A percentile compares a stretch with the other conserved stretches of the same genome.
Evolutionary conservation across 208 protist species (phyloP).

Genomic region (Porcisia hertigi): DNA sequence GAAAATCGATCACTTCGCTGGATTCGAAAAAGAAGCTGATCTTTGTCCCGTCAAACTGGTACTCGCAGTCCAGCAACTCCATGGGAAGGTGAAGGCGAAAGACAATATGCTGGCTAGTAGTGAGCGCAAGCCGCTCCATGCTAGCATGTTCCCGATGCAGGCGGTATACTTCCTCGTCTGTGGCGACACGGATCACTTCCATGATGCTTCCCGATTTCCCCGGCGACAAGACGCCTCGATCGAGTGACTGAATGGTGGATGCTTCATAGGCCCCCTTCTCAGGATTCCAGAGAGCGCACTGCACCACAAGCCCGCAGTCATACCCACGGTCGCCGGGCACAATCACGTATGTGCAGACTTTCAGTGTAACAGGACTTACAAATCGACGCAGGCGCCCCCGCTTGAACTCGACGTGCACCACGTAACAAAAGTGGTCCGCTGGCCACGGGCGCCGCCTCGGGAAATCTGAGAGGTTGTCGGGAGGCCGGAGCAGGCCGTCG

Average conservation of each 20-base stretch:
- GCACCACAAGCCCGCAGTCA: constrained; percentile 77
- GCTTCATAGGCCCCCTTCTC: constrained; percentile 16
- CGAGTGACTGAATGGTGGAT: constrained; percentile 22
- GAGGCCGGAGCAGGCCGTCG: too few relatives aligned
- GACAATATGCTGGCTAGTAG: constrained; percentile 64
- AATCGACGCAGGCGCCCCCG: constrained; percentile 63
- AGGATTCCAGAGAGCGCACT: constrained; percentile 52
- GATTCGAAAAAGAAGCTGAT: constrained; percentile 90
- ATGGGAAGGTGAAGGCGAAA: constrained; percentile 53
- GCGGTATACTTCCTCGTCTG: constrained; percentile 58
- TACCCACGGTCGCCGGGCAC: constrained; percentile 82
- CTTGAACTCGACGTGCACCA: constrained; percentile 84
- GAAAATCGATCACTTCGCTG: constrained; percentile 69
- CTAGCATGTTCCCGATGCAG: constrained; percentile 58
- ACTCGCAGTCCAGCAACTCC: constrained; percentile 86
- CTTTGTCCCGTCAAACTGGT: constrained; percentile 90
- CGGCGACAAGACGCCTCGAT: constrained; percentile 24
- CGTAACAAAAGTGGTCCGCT: constrained; percentile 39
- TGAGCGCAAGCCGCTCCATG: constrained; percentile 72
- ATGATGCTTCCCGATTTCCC: constrained; percentile 34
- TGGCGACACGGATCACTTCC: constrained; percentile 63
- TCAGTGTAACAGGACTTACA: constrained; percentile 27
- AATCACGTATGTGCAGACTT: constrained; percentile 66
- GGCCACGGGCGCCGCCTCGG: constrained; percentile 29
- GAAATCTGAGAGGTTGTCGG: background rate